A percentile compares a stretch with the other conserved stretches of the same genome.
phyloP scores from a whole-genome alignment of 306 rosid species.

The Vigna angularis region DNA sequence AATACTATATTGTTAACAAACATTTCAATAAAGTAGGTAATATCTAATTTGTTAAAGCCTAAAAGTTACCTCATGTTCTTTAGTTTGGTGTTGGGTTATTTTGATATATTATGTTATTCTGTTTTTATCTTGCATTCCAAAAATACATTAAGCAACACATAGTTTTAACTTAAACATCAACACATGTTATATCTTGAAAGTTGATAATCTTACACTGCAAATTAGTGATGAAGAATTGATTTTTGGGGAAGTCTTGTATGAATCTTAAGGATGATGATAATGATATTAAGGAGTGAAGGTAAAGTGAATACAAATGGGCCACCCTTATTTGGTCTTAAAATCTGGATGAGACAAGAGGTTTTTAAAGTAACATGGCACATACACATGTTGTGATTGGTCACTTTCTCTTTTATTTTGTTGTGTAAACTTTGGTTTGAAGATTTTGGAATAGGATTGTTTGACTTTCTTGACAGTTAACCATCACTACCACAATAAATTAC shows the following conservation, averaged over 20 bases:
- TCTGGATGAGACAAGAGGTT: conserved; percentile 43
- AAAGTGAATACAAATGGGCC: conserved; percentile 47
- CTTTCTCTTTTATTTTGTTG: conserved; percentile 20
- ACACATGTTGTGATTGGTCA: conserved; percentile 47
- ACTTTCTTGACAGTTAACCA: conserved; percentile 45
- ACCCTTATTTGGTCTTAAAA: conserved; percentile 36
- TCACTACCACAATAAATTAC: conserved; percentile 31
- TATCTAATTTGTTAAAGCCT: too few species aligned
- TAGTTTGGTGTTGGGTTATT: too few species aligned
- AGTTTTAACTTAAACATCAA: too few species aligned
- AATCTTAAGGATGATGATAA: not conserved
- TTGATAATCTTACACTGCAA: conserved; percentile 32
- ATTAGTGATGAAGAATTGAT: conserved; percentile 20
- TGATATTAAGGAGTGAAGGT: conserved; percentile 12
- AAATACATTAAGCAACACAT: too few species aligned
- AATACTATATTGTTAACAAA: too few species aligned
- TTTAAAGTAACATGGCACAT: conserved; percentile 47
- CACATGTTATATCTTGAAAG: conserved; percentile 28
- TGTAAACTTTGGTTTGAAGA: conserved; percentile 32
- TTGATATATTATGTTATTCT: too few species aligned
- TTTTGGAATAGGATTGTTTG: conserved; percentile 48
- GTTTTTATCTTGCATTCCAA: too few species aligned
- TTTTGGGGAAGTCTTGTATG: conserved; percentile 36
- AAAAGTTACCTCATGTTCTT: too few species aligned
- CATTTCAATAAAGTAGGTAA: too few species aligned